phyloP scores from a whole-genome alignment of 345 rosid species.

The Sonneratia alba region DNA sequence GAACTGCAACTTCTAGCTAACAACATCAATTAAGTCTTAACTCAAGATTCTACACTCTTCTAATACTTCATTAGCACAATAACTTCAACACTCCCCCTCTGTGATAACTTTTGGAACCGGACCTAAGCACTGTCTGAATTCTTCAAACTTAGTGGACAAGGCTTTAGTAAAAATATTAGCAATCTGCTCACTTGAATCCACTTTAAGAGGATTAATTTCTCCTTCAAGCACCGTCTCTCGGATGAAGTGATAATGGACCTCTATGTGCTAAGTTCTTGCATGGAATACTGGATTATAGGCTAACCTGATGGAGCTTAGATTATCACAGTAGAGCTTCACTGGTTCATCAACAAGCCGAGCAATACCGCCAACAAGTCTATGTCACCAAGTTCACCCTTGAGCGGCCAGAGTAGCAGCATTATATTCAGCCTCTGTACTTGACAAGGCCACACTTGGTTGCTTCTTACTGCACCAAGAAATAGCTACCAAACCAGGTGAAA shows the following conservation, averaged over 20 bases:
- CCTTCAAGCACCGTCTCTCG: background rate
- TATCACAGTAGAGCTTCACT: background rate
- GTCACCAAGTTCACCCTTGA: background rate
- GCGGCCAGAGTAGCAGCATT: background rate
- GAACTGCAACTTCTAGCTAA: background rate
- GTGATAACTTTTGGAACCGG: background rate
- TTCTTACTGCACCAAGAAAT: conserved; percentile 10
- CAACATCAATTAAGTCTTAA: background rate
- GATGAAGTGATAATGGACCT: background rate
- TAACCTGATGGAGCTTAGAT: background rate
- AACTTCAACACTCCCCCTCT: background rate
- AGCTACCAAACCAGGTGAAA: background rate
- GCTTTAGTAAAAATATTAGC: background rate
- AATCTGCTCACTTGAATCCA: background rate
- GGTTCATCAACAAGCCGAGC: background rate
- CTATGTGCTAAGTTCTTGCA: background rate
- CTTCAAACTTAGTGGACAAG: background rate
- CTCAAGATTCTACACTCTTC: background rate
- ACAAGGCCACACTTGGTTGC: background rate
- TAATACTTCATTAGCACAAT: background rate
- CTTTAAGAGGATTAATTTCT: background rate
- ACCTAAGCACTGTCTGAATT: background rate
- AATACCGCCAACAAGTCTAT: background rate
- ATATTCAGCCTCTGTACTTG: background rate
- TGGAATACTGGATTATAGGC: background rate